A percentile compares a stretch with the other conserved stretches of the same genome.
Conservation (phyloP, 768 basidiomycete genomes). For the Gymnopilus dilepis region DNA sequence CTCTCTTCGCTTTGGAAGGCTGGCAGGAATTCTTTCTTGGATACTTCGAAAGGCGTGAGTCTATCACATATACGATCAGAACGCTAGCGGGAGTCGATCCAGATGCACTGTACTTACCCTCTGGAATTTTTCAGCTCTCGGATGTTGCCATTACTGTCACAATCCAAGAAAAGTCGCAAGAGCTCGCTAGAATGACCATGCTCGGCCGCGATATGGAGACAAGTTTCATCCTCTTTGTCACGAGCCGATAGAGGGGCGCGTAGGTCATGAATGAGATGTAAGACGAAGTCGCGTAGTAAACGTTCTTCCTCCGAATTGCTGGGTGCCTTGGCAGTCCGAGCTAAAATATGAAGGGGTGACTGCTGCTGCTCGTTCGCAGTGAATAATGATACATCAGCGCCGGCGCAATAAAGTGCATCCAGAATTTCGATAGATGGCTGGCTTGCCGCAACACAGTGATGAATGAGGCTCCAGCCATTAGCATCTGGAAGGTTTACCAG, state of each 20-base stretch:
- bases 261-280: slow-evolving; percentile 73
- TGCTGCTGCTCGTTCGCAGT: slow-evolving; percentile 66
- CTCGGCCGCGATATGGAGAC: slow-evolving; percentile 81
- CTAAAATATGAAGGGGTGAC: slow-evolving; percentile 73
- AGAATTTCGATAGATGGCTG: slow-evolving; percentile 65
- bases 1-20: slow-evolving; percentile 68
- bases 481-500: slow-evolving; percentile 74
- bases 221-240: slow-evolving; percentile 74
- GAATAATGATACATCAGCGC: slow-evolving; percentile 75
- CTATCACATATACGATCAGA: slow-evolving; percentile 34
- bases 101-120: slow-evolving; percentile 54
- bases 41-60: slow-evolving; percentile 70
- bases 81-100: background rate
- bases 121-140: slow-evolving; percentile 69
- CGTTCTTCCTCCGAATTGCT: slow-evolving; percentile 39
- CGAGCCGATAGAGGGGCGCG: slow-evolving; percentile 69
- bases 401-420: slow-evolving; percentile 76
- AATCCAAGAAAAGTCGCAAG: slow-evolving; percentile 66
- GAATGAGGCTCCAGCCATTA: slow-evolving; percentile 75
- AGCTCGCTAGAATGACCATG: slow-evolving; percentile 70
- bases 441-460: slow-evolving; percentile 64
- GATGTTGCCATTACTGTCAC: slow-evolving; percentile 59
- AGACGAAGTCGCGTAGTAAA: slow-evolving; percentile 59
- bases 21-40: slow-evolving; percentile 66
- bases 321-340: slow-evolving; percentile 41